These are phyloP conservation scores for Lizanozyma gosingica DNA, from an alignment of 1,139 yeast species.

Conservation along the genomic window DNA sequence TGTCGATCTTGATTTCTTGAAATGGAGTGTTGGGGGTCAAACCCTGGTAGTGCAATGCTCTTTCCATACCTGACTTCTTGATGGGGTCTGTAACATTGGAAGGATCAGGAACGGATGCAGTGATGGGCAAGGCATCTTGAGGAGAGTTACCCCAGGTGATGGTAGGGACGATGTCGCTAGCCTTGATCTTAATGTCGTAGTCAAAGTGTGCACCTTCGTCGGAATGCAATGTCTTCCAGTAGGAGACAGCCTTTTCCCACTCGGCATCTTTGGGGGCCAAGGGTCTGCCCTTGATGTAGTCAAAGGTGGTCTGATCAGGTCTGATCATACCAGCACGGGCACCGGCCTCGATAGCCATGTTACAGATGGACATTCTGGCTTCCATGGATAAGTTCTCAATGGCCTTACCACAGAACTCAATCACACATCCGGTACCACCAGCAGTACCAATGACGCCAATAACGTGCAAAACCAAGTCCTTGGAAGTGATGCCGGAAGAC, in stretches of 20 bases:
- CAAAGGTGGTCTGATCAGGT: slow-evolving; percentile 84
- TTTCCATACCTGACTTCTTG: slow-evolving; percentile 74
- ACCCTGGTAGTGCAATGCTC: slow-evolving; percentile 91
- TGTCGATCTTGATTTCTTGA: slow-evolving; percentile 65
- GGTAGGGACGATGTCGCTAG: slow-evolving; percentile 84
- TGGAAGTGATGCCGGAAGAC: slow-evolving; percentile 83
- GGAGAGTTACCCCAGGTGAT: slow-evolving; percentile 99
- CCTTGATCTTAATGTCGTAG: slow-evolving; percentile 70
- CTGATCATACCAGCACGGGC: slow-evolving; percentile 99
- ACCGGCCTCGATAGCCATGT: slow-evolving; percentile 98
- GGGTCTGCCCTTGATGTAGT: slow-evolving; percentile 87
- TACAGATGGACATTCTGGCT: slow-evolving; percentile 99
- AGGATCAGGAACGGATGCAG: slow-evolving; percentile 88
- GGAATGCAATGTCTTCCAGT: slow-evolving; percentile 83
- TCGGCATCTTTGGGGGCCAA: slow-evolving; percentile 87
- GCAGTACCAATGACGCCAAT: slow-evolving; percentile 98
- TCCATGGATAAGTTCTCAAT: slow-evolving; percentile 87
- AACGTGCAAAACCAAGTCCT: slow-evolving; percentile 88
- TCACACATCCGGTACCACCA: slow-evolving; percentile 96
- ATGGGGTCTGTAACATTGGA: slow-evolving; percentile 61
- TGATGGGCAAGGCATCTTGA: slow-evolving; percentile 94
- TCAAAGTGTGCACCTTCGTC: slow-evolving; percentile 90
- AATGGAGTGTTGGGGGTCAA: slow-evolving; percentile 76
- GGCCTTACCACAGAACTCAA: slow-evolving; percentile 95
- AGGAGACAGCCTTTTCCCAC: slow-evolving; percentile 88